Base-by-base conservation (phyloP, 768 basidiomycete genomes). In the Solioccasus polychromus region DNA sequence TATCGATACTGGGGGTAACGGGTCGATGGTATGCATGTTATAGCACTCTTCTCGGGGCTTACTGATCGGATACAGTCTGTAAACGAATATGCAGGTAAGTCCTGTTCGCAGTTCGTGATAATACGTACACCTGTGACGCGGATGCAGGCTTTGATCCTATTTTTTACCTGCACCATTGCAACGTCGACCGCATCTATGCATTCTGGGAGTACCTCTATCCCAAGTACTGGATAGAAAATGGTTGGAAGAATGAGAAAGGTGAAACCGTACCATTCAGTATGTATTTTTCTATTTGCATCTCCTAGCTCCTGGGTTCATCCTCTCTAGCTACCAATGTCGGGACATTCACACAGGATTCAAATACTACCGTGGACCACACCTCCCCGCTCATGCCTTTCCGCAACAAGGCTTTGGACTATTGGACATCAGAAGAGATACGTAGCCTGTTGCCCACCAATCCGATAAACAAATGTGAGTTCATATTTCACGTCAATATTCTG, bases 121-220 rank as follows among this genome's bases (percentile, higher is more conserved):
- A n/a, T n/a, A n/a, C n/a, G 18, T 4, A 11, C 23, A 2, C 28
- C 3, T 9, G 44, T 17, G 12, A 23, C 29, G 12, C 9, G 3
- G 5, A 24, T 20, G 5, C 7, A 57, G 55, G 19, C 5, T 57
- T 47, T 18, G 55, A 57, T 37, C 55, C 55, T 1, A 50, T 57
- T 15, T 57, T 57, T 45, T 54, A 23, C 36, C 17, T 57, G 22
- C 56, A 57, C 29, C 56, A 57, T 15, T 36, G 40, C 25, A 57
- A 54, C 19, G 41, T 57, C 8, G 56, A 57, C 14, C 55, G 55
- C 11, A 20, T 57, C 15, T 54, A 50, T 7, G 51, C 55, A 5
- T 50, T 57, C 24, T 57, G 55, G 56, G 56, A 57, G 41, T 57
- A 58, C 24, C 10, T 58, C 17, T 57, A 57, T 22, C 45, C 56